Evolutionary conservation across 257 asterid species (phyloP).

Genomic region (Paulownia fortunei): DNA sequence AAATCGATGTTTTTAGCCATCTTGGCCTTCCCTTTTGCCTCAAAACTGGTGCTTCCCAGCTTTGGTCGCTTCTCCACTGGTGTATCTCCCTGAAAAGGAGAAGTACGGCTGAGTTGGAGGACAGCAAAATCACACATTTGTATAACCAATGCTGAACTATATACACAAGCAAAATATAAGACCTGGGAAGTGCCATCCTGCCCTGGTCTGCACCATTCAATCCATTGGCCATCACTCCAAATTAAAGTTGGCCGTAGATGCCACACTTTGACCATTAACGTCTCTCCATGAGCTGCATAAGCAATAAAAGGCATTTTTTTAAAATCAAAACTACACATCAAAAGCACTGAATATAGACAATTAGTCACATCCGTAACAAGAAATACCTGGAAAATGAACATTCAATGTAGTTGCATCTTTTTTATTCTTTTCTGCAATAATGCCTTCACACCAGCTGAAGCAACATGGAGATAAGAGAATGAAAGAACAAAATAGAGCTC

Average conservation of each 20-base stretch:
- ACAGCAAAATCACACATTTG: neutral
- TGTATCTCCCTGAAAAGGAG: constrained; percentile 75
- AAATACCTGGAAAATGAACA: constrained; percentile 85
- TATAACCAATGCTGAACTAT: constrained; percentile 4
- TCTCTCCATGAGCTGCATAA: constrained; percentile 67
- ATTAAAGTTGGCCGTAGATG: constrained; percentile 81
- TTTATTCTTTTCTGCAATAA: constrained; percentile 68
- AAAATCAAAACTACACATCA: constrained; percentile 14
- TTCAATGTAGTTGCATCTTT: constrained; percentile 65
- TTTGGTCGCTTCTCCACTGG: constrained; percentile 79
- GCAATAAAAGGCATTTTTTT: constrained; percentile 25
- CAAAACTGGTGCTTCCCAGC: constrained; percentile 55
- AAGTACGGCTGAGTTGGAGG: constrained; percentile 21
- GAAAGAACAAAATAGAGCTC: constrained; percentile 24
- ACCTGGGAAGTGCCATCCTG: constrained; percentile 66
- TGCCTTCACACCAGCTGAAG: constrained; percentile 96
- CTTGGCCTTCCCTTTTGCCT: constrained; percentile 59
- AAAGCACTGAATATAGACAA: constrained; percentile 20
- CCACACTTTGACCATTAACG: constrained; percentile 65
- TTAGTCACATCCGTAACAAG: constrained; percentile 4
- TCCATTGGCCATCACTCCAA: constrained; percentile 92
- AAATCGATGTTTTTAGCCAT: constrained; percentile 45
- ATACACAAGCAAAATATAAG: constrained; percentile 15
- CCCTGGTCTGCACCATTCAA: constrained; percentile 65
- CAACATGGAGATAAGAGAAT: constrained; percentile 32